Percentiles rank a stretch among this genome's conserved stretches.
Conservation (phyloP, 2,329 filamentous ascomycete species). For the Rhytidhysteron rufulum region DNA sequence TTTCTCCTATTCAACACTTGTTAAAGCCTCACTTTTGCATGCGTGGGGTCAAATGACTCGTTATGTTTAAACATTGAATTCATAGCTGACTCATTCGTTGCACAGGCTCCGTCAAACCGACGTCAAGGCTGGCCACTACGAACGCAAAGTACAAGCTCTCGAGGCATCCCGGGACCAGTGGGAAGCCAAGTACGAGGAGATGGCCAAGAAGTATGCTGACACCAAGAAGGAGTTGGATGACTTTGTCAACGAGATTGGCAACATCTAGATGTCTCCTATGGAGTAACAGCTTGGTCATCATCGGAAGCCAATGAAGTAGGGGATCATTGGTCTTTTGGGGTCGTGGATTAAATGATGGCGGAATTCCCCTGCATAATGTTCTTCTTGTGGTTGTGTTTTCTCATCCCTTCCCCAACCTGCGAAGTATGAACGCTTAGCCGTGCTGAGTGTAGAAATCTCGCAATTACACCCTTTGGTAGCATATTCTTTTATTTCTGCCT, state of each 20-base stretch:
- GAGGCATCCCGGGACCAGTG: slow-evolving; percentile 89
- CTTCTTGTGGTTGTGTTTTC: slow-evolving; percentile 3
- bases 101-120: slow-evolving; percentile 94
- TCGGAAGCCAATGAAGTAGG: slow-evolving; percentile 6
- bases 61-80: too few relatives aligned
- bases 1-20: too few relatives aligned
- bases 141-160: slow-evolving; percentile 97
- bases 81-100: too few relatives aligned
- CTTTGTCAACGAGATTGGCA: slow-evolving; percentile 86
- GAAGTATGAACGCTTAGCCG: too few relatives aligned
- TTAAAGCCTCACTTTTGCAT: too few relatives aligned
- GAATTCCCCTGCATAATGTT: slow-evolving; percentile 2
- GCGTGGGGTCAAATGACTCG: too few relatives aligned
- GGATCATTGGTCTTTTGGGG: slow-evolving; percentile 15
- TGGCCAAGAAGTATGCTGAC: slow-evolving; percentile 79
- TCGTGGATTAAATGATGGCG: slow-evolving; percentile 6
- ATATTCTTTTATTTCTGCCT: too few relatives aligned
- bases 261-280: slow-evolving; percentile 63
- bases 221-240: slow-evolving; percentile 89
- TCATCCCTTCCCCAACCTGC: too few relatives aligned
- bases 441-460: too few relatives aligned
- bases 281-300: too few relatives aligned
- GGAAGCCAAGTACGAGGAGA: slow-evolving; percentile 98
- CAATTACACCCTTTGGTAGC: too few relatives aligned
- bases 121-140: slow-evolving; percentile 98